Evolutionary conservation across 2,329 filamentous ascomycete genomes (phyloP).

Genomic region (Lasiodiplodia hormozganensis): DNA sequence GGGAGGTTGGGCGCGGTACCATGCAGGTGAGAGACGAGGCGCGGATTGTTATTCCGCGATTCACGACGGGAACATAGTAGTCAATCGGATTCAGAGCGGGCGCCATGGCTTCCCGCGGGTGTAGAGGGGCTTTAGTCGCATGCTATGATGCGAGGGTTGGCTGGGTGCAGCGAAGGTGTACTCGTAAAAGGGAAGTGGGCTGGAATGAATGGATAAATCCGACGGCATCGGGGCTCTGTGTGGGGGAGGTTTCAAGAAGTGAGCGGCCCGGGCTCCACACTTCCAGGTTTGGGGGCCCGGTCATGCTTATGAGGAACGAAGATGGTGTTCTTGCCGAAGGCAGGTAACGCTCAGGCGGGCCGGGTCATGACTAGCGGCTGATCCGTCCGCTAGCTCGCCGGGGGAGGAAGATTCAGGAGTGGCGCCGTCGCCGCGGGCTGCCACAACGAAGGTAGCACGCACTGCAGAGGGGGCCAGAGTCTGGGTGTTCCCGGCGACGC

Average conservation of each 20-base stretch:
- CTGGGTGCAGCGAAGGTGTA: not conserved
- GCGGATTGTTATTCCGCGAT: conserved; percentile 17
- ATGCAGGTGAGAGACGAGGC: conserved; percentile 15
- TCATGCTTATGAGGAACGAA: conserved; percentile 8
- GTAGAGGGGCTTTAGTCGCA: conserved; percentile 5
- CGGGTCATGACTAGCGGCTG: conserved; percentile 17
- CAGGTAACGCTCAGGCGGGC: not conserved
- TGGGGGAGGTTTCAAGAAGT: not conserved
- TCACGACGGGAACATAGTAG: conserved; percentile 24
- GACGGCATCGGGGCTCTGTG: not conserved
- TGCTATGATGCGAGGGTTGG: conserved; percentile 13
- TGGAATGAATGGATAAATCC: not conserved
- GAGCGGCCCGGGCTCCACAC: not conserved
- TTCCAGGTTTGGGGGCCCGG: not conserved
- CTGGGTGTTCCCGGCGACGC: not conserved
- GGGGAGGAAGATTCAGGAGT: conserved; percentile 18
- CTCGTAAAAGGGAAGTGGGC: not conserved
- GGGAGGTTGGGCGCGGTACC: not conserved
- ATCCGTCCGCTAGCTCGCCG: not conserved
- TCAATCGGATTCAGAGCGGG: conserved; percentile 17
- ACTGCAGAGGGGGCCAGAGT: not conserved
- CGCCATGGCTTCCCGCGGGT: conserved; percentile 28
- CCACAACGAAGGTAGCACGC: conserved; percentile 15
- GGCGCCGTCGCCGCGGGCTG: conserved; percentile 20
- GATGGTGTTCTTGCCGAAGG: conserved; percentile 12